phyloP scores from a whole-genome alignment of 768 basidiomycete genomes.

The Russula sp. region DNA sequence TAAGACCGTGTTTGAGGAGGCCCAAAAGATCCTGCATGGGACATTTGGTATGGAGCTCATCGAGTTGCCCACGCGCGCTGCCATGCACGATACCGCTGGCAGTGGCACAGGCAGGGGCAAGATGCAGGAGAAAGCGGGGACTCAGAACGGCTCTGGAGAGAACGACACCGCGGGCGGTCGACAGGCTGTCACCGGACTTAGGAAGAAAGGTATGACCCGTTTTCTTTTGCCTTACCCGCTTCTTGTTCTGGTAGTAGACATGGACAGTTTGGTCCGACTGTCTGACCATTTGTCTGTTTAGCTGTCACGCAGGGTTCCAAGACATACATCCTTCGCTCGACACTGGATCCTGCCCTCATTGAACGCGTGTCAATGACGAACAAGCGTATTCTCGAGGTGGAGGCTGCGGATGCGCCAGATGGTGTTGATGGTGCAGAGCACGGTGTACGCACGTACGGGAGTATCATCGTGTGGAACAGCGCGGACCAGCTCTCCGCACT shows the following conservation, averaged over 20 bases:
- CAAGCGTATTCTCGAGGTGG: slow-evolving; percentile 41
- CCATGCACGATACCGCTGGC: slow-evolving; percentile 46
- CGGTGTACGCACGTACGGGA: slow-evolving; percentile 53
- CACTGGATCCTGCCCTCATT: slow-evolving; percentile 59
- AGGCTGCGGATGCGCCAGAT: slow-evolving; percentile 49
- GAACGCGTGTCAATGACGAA: slow-evolving; percentile 55
- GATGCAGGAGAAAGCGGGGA: slow-evolving; percentile 40
- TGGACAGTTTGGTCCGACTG: neutral
- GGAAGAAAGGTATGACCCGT: slow-evolving; percentile 59
- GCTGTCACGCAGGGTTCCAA: slow-evolving; percentile 63
- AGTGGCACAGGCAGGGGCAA: slow-evolving; percentile 39
- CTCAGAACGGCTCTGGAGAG: slow-evolving; percentile 19
- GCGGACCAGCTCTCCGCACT: slow-evolving; percentile 63
- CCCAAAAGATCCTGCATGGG: slow-evolving; percentile 60
- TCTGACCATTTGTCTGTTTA: slow-evolving; percentile 29
- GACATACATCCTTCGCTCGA: slow-evolving; percentile 80
- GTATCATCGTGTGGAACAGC: slow-evolving; percentile 69
- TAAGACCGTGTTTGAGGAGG: slow-evolving; percentile 56
- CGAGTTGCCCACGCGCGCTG: slow-evolving; percentile 65
- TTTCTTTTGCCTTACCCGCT: neutral
- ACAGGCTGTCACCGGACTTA: slow-evolving; percentile 46
- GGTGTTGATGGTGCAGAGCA: slow-evolving; percentile 52
- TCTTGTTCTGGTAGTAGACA: neutral
- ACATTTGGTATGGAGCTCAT: slow-evolving; percentile 84
- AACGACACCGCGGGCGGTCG: slow-evolving; percentile 5